These are phyloP conservation scores for Polysphondylium violaceum DNA, from an alignment of 78 protist species.

Conservation along the genomic window DNA sequence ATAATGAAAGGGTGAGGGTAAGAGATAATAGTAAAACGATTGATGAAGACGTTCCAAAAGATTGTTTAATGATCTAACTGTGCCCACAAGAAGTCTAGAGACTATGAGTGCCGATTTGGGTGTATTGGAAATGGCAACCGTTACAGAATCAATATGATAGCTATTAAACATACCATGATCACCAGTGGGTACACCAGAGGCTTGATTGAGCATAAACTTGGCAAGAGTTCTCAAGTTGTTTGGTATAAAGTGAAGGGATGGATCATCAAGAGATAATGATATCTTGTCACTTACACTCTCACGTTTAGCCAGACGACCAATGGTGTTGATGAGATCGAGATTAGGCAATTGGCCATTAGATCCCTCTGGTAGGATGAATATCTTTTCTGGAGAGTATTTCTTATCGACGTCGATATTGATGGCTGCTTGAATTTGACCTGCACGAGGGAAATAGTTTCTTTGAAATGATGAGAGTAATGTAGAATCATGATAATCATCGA, in stretches of 20 bases:
- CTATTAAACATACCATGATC: constrained; percentile 71
- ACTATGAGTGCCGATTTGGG: not conserved
- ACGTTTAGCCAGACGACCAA: constrained; percentile 44
- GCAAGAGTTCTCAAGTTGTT: constrained; percentile 23
- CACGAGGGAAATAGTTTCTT: constrained; percentile 44
- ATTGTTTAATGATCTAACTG: constrained; percentile 78
- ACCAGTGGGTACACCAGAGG: constrained; percentile 82
- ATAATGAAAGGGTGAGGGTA: constrained; percentile 61
- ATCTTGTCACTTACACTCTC: constrained; percentile 17
- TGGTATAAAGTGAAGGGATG: not conserved
- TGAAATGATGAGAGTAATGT: not conserved
- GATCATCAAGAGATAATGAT: not conserved
- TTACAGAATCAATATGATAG: constrained; percentile 84
- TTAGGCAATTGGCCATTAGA: constrained; percentile 85
- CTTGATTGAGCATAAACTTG: constrained; percentile 78
- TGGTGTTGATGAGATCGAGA: constrained; percentile 76
- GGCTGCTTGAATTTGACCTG: constrained; percentile 82
- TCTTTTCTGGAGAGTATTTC: not conserved
- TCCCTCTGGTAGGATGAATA: constrained; percentile 58
- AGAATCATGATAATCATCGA: constrained; percentile 49
- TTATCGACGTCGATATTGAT: constrained; percentile 36
- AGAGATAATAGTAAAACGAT: constrained; percentile 87
- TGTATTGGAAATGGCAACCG: constrained; percentile 33
- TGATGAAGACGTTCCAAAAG: constrained; percentile 88
- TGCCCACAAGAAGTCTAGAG: constrained; percentile 52